Percentiles rank a stretch among this genome's conserved stretches.
These are phyloP conservation scores for Macrolepiota albuminosa DNA, from an alignment of 768 basidiomycete species.

Conservation along the genomic window DNA sequence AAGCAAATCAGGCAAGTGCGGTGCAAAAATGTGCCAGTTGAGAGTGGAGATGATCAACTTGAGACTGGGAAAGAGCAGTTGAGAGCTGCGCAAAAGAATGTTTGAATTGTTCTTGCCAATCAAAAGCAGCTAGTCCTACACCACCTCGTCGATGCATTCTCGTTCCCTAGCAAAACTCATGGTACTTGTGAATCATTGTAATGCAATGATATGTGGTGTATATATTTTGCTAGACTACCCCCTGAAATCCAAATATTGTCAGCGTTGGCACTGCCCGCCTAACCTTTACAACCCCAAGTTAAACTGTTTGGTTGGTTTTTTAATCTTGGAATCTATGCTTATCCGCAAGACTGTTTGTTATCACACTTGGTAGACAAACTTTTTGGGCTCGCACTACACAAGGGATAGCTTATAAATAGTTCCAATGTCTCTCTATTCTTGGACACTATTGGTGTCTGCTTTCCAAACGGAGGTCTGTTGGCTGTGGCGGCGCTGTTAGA, in stretches of 20 bases:
- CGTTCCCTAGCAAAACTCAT: neutral
- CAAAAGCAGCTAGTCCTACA: constrained; percentile 85
- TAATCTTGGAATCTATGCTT: too few relatives aligned
- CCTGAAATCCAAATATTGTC: neutral
- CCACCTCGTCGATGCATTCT: constrained; percentile 72
- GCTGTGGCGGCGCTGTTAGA: neutral
- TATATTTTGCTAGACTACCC: neutral
- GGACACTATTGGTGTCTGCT: too few relatives aligned
- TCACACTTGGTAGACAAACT: too few relatives aligned
- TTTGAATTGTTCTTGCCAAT: constrained; percentile 78
- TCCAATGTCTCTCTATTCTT: too few relatives aligned
- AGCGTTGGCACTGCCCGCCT: too few relatives aligned
- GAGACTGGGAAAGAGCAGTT: constrained; percentile 65
- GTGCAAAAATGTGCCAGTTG: constrained; percentile 84
- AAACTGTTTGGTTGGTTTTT: too few relatives aligned
- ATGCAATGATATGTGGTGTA: neutral
- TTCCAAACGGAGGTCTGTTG: too few relatives aligned
- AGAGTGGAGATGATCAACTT: constrained; percentile 72
- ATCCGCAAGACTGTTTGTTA: too few relatives aligned
- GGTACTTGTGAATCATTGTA: neutral
- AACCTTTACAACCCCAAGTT: too few relatives aligned
- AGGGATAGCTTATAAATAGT: too few relatives aligned
- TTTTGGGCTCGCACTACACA: too few relatives aligned
- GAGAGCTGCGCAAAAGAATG: constrained; percentile 82
- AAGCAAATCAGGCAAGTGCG: constrained; percentile 74